Base-by-base conservation (phyloP, 2,329 filamentous ascomycete genomes). In the Periconia macrospinosa region DNA sequence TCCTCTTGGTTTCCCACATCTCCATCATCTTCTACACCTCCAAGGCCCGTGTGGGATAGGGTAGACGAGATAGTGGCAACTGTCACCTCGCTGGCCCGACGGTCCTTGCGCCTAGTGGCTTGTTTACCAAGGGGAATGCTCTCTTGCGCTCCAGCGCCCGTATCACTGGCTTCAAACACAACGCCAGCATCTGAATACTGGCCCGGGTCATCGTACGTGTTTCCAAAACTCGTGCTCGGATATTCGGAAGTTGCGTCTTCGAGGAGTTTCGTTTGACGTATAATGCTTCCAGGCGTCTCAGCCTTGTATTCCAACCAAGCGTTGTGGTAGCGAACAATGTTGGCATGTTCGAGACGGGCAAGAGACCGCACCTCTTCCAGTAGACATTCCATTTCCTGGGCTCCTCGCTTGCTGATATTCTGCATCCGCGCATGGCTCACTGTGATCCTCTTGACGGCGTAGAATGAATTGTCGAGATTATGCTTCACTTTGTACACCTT, bases 401-500 rank as follows among this genome's bases (percentile, higher is more conserved):
- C 72, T 1, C 80, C 81, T 19, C 78, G 76, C 49, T 79, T 72
- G 45, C 80, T 76, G n/a, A 86, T 76, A 57, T 77, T 78, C 35
- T 78, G 76, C 10, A 85, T 73, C 20, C 81, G 76, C 43, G 77
- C 74, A 40, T 79, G 72, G 46, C 80, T 83, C 7, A 89, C 73
- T 0, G 81, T 78, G 8, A 89, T 85, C 56, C 86, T 85, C 66
- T 89, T 89, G 46, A 89, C 78, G 0, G 86, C 86, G 62, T 89
- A 89, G 37, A 81, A 74, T 43, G 81, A 79, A 7, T 81, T 79
- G 63, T 89, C 86, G 6, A 89, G 79, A 47, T 81, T 79, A 58
- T 88, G 83, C 45, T 75, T 79, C 11, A 81, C 85, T 57, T 83
- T 83, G 64, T 81, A 89, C 1, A 89, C 86, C 37, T 80, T 79